Evolutionary conservation across 257 asterid genomes (phyloP), one percentile per base, ranked within the genome.

Genomic region (Capsicum rhomboideum): DNA sequence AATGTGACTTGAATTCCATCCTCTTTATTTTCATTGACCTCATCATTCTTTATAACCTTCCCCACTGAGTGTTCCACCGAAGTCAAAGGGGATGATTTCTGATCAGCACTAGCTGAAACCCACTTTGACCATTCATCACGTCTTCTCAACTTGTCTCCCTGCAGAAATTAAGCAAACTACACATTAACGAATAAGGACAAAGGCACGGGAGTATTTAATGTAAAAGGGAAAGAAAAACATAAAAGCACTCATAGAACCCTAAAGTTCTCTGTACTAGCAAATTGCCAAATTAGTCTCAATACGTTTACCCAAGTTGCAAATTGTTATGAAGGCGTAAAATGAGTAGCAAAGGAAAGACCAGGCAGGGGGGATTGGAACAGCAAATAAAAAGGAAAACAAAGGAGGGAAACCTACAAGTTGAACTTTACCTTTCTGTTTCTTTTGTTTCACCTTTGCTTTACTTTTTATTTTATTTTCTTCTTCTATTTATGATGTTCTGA

Each of bases 81-180:
- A 82, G 83, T 75, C 80, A 34, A 83, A 13, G 89, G 58, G 82
- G 90, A 87, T 77, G 91, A 86, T 83, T 87, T 87, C 71, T 78
- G 86, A 37, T 56, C 83, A 56, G 83, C 89, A 88, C 90, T 79
- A 83, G 87, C 71, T 49, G 88, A 85, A 89, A 92, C 78, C 97
- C 97, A 97, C 83, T 88, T 93, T 71, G 93, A 84, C 99, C 99
- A 97, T 56, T 90, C 97, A 56, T 90, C 89, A 69, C 97, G 97
- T 86, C 98, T 93, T 90, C 99, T 92, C 61, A 97, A 86, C 90
- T 87, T 95, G 85, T 91, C 97, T 83, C 90, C 94, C 99, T 97
- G 83, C 81, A 86, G 83, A 83, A 80, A 81, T 83, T 68, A 77
- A 50, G 82, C 82, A 77, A 50, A 77, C 17, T 8, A 66, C 29